These are phyloP conservation scores for Omphalea diandra DNA, from an alignment of 441 rosid genomes.

Conservation along the genomic window DNA sequence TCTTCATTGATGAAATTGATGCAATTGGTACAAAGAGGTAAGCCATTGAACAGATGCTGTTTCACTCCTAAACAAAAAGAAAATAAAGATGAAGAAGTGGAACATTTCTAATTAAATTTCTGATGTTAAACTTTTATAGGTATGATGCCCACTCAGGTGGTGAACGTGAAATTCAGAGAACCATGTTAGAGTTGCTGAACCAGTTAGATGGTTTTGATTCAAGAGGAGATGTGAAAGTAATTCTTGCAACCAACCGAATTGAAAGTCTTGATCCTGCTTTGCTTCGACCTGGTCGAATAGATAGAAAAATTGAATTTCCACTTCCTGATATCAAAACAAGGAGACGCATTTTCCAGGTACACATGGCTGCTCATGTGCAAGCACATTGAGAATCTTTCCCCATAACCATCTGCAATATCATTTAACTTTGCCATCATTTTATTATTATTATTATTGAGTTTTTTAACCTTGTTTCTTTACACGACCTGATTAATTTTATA, in stretches of 20 bases:
- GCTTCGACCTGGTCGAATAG: conserved; percentile 95
- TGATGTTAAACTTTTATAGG: conserved; percentile 32
- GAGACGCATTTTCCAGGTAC: conserved; percentile 93
- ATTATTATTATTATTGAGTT: background rate
- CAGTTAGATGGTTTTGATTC: conserved; percentile 98
- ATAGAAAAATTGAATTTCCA: conserved; percentile 95
- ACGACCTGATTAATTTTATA: background rate
- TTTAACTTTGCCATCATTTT: background rate
- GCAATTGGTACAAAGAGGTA: conserved; percentile 90
- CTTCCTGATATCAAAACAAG: conserved; percentile 96
- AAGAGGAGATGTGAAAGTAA: conserved; percentile 94
- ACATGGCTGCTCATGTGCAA: background rate
- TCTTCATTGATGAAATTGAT: conserved; percentile 95
- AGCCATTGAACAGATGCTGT: conserved; percentile 1
- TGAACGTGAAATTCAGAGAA: conserved; percentile 98
- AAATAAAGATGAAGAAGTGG: conserved; percentile 6
- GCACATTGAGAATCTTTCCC: background rate
- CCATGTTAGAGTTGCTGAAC: conserved; percentile 93
- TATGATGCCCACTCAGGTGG: conserved; percentile 98
- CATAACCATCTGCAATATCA: background rate
- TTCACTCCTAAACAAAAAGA: background rate
- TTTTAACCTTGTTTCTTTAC: conserved; percentile 6
- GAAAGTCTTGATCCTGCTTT: conserved; percentile 97
- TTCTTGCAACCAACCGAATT: conserved; percentile 95
- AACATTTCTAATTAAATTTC: conserved; percentile 1